Base-by-base conservation (phyloP, 2,329 filamentous ascomycete genomes). In the Talaromyces sp. region DNA sequence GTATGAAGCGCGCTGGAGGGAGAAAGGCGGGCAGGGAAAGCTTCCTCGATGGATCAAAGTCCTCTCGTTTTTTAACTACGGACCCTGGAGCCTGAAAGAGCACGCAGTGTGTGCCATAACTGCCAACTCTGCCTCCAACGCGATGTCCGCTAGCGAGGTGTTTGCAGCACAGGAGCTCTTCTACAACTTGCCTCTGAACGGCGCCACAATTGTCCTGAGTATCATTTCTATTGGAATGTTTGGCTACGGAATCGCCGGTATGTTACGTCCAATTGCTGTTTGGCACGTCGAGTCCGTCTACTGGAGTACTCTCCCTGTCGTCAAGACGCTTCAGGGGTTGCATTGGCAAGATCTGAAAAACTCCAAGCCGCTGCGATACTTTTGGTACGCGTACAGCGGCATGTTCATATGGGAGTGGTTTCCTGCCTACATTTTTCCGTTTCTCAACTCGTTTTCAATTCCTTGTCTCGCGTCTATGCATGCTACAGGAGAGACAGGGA, bases 211-310 rank as follows among this genome's bases (percentile, higher is more conserved):
- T 0, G 72, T 85, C 7, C 62, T 84, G 59, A 75, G 71, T 26
- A 77, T 76, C 14, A 79, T 85, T 56, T 84, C 81, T 0, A 83
- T 85, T 46, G 80, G 80, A 0, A 67, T 85, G 1, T 84, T 83
- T 57, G 82, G 83, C 1, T 85, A 83, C 46, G 82, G 81, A 1
- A 68, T 85, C 3, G 79, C 77, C 50, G 83, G 83, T 8, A 52
- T 85, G 2, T 68, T 85, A 65, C 80, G 83, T 0, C 82, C 82
- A 0, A 76, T 85, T 41, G 75, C 77, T 1, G 82, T 85, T 11
- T 85, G 80, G 76, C 81, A 83, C 56, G 79, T 81, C 5, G 82
- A 85, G 14, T 77, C 81, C 1, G 82, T 85, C 2, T 85, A 83
- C 69, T 85, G 83, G 83, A 72, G 75, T 38, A 81, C 74, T 6